These are phyloP conservation scores for Quercus robur DNA, from an alignment of 306 rosid species.

Conservation along the genomic window DNA sequence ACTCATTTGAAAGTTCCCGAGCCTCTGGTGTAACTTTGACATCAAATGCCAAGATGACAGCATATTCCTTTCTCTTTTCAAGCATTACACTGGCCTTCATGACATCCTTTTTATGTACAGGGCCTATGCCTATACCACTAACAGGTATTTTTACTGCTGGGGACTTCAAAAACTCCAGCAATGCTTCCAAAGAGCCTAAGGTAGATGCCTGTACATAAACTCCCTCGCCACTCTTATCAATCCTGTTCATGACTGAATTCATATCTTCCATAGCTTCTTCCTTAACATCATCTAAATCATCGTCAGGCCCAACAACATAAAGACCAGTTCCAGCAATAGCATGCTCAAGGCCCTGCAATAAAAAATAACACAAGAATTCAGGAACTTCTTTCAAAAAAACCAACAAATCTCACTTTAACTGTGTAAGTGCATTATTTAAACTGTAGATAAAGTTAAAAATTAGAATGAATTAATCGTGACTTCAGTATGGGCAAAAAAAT, in stretches of 20 bases:
- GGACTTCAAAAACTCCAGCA: slow-evolving; percentile 86
- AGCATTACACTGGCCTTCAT: slow-evolving; percentile 99
- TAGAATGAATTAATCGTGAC: neutral
- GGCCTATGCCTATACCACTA: slow-evolving; percentile 90
- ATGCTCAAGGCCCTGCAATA: slow-evolving; percentile 83
- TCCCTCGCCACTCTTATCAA: slow-evolving; percentile 89
- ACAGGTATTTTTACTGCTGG: slow-evolving; percentile 92
- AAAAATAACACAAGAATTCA: slow-evolving; percentile 11
- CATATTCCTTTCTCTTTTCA: slow-evolving; percentile 81
- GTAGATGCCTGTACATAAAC: slow-evolving; percentile 99
- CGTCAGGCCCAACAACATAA: slow-evolving; percentile 77
- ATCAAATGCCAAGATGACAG: slow-evolving; percentile 93
- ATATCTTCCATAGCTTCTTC: slow-evolving; percentile 81
- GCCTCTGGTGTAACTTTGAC: slow-evolving; percentile 96
- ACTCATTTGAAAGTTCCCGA: slow-evolving; percentile 79
- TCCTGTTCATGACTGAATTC: slow-evolving; percentile 79
- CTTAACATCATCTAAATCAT: slow-evolving; percentile 78
- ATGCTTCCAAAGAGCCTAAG: slow-evolving; percentile 93
- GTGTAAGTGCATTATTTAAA: neutral
- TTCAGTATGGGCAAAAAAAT: slow-evolving; percentile 24
- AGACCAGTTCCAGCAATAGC: slow-evolving; percentile 94
- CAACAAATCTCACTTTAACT: neutral
- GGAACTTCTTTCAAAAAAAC: neutral
- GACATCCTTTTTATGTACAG: slow-evolving; percentile 93
- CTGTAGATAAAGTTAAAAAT: neutral